Conservation (phyloP, 805 yeast species). For the Wickerhamomyces chambardii region DNA sequence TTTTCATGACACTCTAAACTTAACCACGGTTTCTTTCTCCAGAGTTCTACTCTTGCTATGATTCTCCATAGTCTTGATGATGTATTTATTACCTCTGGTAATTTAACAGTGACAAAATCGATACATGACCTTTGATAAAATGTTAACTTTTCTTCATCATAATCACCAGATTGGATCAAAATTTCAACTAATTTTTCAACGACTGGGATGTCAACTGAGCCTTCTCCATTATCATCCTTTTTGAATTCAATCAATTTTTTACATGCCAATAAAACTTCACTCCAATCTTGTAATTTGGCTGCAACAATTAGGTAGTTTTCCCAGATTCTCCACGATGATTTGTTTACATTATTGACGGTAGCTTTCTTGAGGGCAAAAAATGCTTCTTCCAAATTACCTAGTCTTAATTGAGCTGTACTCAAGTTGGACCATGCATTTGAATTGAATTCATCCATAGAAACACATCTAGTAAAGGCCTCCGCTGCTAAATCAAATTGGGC, state of each 20-base stretch:
- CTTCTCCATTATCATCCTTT: constrained; percentile 49
- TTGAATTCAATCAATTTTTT: constrained; percentile 49
- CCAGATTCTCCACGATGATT: constrained; percentile 83
- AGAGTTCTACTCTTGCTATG: constrained; percentile 76
- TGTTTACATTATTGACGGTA: constrained; percentile 54
- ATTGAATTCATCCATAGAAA: constrained; percentile 72
- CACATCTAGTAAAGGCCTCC: constrained; percentile 89
- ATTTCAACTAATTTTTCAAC: constrained; percentile 66
- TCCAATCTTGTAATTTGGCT: constrained; percentile 78
- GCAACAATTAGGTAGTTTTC: constrained; percentile 83
- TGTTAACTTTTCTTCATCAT: constrained; percentile 27
- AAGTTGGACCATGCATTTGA: constrained; percentile 88
- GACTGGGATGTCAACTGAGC: constrained; percentile 64
- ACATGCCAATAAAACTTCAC: constrained; percentile 74
- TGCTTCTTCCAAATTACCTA: constrained; percentile 67
- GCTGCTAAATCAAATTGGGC: constrained; percentile 69
- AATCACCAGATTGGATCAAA: constrained; percentile 36
- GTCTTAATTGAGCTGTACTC: constrained; percentile 65
- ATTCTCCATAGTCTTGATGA: constrained; percentile 64
- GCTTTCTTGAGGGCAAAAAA: constrained; percentile 81
- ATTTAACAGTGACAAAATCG: constrained; percentile 57
- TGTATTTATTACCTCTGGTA: constrained; percentile 65
- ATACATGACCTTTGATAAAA: constrained; percentile 63
- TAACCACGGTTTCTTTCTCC: constrained; percentile 85
- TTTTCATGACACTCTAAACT: constrained; percentile 81